Evolutionary conservation across 2,329 filamentous ascomycete genomes (phyloP).

Genomic region (Albifimbria verrucaria): DNA sequence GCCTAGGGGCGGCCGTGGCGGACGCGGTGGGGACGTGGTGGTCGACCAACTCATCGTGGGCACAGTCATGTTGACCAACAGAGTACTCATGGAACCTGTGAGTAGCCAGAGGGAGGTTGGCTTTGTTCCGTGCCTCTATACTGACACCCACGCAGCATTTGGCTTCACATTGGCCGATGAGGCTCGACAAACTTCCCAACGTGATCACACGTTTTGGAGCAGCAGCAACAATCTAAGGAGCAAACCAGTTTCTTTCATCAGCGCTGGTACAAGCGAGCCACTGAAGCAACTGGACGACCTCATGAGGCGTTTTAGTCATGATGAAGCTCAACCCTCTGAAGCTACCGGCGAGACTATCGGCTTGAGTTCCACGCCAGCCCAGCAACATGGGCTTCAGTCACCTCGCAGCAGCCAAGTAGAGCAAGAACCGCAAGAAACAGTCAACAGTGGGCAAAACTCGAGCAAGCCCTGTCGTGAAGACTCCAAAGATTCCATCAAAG

Average conservation of each 20-base stretch:
- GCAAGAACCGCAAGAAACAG: too few relatives aligned
- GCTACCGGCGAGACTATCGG: too few relatives aligned
- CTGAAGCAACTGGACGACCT: constrained; percentile 36
- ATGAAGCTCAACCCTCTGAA: not conserved
- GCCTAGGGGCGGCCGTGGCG: constrained; percentile 14
- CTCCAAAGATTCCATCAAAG: not conserved
- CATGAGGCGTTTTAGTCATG: too few relatives aligned
- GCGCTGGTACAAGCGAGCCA: constrained; percentile 49
- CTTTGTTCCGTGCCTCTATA: not conserved
- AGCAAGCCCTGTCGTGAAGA: too few relatives aligned
- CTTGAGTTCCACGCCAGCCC: too few relatives aligned
- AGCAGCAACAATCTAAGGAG: constrained; percentile 40
- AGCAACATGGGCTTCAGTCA: too few relatives aligned
- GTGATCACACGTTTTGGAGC: constrained; percentile 38
- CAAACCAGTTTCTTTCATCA: constrained; percentile 50
- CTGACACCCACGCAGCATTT: constrained; percentile 7
- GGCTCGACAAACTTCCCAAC: constrained; percentile 45
- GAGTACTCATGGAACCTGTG: not conserved
- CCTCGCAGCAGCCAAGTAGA: too few relatives aligned
- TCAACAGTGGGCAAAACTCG: too few relatives aligned
- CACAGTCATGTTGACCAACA: not conserved
- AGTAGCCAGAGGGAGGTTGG: not conserved
- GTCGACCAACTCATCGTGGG: constrained; percentile 9
- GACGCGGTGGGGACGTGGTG: constrained; percentile 14
- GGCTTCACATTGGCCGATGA: constrained; percentile 39